These are phyloP conservation scores for Endocalyx cinctus DNA, from an alignment of 2,329 filamentous ascomycete species.

Conservation along the genomic window DNA sequence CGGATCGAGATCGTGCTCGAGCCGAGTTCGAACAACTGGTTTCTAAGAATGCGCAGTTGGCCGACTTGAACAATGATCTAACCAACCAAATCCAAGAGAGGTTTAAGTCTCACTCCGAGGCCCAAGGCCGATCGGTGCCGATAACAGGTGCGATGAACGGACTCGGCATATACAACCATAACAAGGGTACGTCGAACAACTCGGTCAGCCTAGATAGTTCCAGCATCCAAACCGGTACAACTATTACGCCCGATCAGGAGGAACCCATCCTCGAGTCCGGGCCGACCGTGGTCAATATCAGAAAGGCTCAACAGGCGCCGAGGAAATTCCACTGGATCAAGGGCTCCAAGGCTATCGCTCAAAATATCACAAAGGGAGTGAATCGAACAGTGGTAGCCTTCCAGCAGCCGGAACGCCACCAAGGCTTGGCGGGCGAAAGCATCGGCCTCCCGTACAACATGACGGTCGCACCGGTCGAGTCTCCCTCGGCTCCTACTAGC, in stretches of 20 bases:
- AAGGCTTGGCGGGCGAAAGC: conserved; percentile 54
- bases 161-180: conserved; percentile 52
- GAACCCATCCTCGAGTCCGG: conserved; percentile 65
- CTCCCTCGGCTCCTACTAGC: conserved; percentile 31
- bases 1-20: conserved; percentile 87
- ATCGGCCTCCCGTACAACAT: conserved; percentile 69
- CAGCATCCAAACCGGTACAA: conserved; percentile 54
- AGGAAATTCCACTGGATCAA: conserved; percentile 99
- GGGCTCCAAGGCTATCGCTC: conserved; percentile 86
- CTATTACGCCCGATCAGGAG: conserved; percentile 59
- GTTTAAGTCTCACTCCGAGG: conserved; percentile 71
- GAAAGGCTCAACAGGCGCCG: conserved; percentile 85
- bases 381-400: conserved; percentile 83
- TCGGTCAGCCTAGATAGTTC: conserved; percentile 47
- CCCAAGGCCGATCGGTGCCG: no score
- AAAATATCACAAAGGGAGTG: conserved; percentile 89
- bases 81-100: conserved; percentile 91
- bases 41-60: conserved; percentile 88
- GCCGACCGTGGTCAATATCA: conserved; percentile 92
- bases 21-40: conserved; percentile 95
- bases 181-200: conserved; percentile 46
- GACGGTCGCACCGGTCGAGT: conserved; percentile 53
- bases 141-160: conserved; percentile 46
- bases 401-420: conserved; percentile 51
- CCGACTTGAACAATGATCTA: conserved; percentile 92